These are phyloP conservation scores for Orbilia oligospora DNA, from an alignment of 2,329 filamentous ascomycete genomes.

Conservation along the genomic window DNA sequence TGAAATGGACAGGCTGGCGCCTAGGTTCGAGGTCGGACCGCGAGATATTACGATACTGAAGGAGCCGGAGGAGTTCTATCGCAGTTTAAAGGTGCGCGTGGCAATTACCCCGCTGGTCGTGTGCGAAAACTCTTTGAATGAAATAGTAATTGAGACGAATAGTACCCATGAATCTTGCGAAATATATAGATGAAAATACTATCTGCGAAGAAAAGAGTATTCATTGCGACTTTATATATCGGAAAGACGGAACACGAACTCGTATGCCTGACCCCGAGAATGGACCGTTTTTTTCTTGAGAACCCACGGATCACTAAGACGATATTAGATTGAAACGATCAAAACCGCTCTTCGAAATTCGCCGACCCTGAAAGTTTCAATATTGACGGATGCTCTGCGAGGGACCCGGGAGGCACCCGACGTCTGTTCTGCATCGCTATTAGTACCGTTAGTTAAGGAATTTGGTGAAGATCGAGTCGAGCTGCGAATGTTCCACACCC, in stretches of 20 bases:
- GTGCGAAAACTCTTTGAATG: constrained; percentile 47
- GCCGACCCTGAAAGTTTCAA: constrained; percentile 82
- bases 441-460: constrained; percentile 85
- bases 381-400: constrained; percentile 90
- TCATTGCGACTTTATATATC: constrained; percentile 96
- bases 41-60: constrained; percentile 84
- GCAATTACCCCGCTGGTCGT: constrained; percentile 33
- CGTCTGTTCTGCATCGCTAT: constrained; percentile 87
- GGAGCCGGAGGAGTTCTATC: constrained; percentile 90
- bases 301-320: constrained; percentile 4
- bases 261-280: constrained; percentile 67
- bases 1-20: constrained; percentile 89
- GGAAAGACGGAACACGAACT: constrained; percentile 93
- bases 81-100: constrained; percentile 81
- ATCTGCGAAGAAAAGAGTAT: constrained; percentile 82
- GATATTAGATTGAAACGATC: constrained; percentile 78
- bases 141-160: constrained; percentile 60
- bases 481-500: constrained; percentile 97
- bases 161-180: constrained; percentile 63
- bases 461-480: constrained; percentile 89
- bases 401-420: constrained; percentile 91
- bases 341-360: constrained; percentile 81
- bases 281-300: not conserved
- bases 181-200: constrained; percentile 80
- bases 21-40: constrained; percentile 87